phyloP scores from a whole-genome alignment of 2,329 filamentous ascomycete genomes.

The Verticillium dahliae region DNA sequence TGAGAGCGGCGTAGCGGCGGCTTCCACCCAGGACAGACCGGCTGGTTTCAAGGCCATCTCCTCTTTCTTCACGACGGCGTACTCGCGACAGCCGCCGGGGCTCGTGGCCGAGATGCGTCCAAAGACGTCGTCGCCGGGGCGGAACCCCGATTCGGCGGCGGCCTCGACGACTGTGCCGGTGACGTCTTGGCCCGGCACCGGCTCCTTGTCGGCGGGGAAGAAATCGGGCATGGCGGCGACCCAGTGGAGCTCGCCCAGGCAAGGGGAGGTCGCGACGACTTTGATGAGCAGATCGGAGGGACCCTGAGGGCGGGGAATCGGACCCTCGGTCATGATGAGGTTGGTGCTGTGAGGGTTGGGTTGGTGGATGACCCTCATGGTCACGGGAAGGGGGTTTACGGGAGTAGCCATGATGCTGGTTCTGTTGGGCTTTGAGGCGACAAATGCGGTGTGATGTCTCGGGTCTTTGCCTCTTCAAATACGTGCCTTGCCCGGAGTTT shows the following conservation, averaged over 20 bases:
- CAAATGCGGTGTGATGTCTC: too few relatives aligned
- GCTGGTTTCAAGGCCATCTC: slow-evolving; percentile 27
- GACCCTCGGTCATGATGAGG: slow-evolving; percentile 12
- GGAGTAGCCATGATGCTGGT: background rate
- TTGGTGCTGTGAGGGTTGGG: slow-evolving; percentile 12
- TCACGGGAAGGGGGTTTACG: slow-evolving; percentile 8
- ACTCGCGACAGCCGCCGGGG: slow-evolving; percentile 24
- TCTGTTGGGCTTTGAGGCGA: background rate
- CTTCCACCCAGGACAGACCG: slow-evolving; percentile 24
- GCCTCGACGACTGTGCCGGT: slow-evolving; percentile 26
- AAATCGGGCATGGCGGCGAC: slow-evolving; percentile 13
- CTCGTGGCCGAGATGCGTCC: slow-evolving; percentile 19
- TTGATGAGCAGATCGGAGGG: slow-evolving; percentile 22
- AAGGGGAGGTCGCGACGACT: slow-evolving; percentile 23
- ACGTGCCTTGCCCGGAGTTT: too few relatives aligned
- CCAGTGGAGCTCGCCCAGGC: slow-evolving; percentile 25
- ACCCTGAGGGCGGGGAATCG: slow-evolving; percentile 13
- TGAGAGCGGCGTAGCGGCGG: slow-evolving; percentile 29
- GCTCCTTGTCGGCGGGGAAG: slow-evolving; percentile 14
- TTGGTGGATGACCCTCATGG: slow-evolving; percentile 17
- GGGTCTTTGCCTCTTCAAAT: too few relatives aligned
- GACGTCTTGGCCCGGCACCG: slow-evolving; percentile 28
- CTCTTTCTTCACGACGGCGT: slow-evolving; percentile 18
- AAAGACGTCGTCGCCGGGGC: slow-evolving; percentile 24
- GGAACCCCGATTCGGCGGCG: slow-evolving; percentile 20